Evolutionary conservation across 495 filamentous ascomycete genomes (phyloP), one percentile per base, ranked within the genome.

Genomic region (Trichoderma gamsii): DNA sequence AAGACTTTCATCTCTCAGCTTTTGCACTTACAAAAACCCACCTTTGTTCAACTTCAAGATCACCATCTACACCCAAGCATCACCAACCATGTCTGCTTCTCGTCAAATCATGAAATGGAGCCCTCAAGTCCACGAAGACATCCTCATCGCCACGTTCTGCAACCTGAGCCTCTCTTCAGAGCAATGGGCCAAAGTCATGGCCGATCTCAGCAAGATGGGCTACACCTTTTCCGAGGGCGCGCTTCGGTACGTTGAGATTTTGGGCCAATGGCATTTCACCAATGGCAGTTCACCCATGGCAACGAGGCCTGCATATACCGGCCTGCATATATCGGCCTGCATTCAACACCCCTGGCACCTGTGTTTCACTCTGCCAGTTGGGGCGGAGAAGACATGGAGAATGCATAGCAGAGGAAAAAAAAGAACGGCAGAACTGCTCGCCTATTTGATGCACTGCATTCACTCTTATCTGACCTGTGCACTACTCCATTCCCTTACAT

Each of bases 171-270:
- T 67, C n/a, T 16, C 41, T 8, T 29, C 61, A 1, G 51, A 41
- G 4, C 43, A 69, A 9, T 69, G 59, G 64, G 6, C 29, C 1
- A 65, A 41, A 16, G 46, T 73, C 16, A 68, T 70, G 35, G 32
- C 59, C 1, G 27, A 38, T 4, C 68, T 73, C 16, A 63, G 49
- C 5, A 44, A 44, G 7, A 71, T 65, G 69, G 72, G 72, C 46
- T 70, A 72, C 46, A 67, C 64, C 3, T 73, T 73, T 52, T 63
- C 70, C 4, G 70, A 71, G 41, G 46, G 49, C 21, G 72, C 72
- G 29, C 68, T 73, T 46, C 69, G 69, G 72, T 72, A 73, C 11
- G 69, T 56, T 32, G n/a, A 7, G 23, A 59, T 44, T 38, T 59
- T 41, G 35, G 35, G 35, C 35, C 35, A 38, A 11, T 59, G 3